These are phyloP conservation scores for Sindora glabra DNA, from an alignment of 306 rosid species.

Conservation along the genomic window DNA sequence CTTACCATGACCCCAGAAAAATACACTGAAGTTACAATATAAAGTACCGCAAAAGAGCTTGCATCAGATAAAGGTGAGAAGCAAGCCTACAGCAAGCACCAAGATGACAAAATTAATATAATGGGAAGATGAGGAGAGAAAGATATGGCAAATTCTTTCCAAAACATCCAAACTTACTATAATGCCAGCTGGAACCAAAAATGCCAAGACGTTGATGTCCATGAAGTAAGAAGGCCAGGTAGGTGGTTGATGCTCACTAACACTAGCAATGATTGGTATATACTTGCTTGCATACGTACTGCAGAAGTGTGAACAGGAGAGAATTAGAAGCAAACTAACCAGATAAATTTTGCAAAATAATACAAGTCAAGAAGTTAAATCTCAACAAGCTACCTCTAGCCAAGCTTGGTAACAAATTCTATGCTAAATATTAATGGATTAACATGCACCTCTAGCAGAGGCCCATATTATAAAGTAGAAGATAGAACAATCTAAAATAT, in stretches of 20 bases:
- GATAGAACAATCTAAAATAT: background rate
- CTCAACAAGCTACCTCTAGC: background rate
- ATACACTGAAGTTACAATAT: conserved; percentile 81
- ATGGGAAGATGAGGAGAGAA: background rate
- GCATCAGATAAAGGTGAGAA: conserved; percentile 92
- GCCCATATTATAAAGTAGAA: background rate
- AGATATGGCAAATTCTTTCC: background rate
- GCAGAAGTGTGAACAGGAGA: conserved; percentile 19
- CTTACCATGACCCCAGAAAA: conserved; percentile 99
- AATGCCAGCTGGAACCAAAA: conserved; percentile 98
- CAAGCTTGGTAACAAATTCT: too few relatives aligned
- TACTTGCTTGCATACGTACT: conserved; percentile 99
- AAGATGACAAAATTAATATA: conserved; percentile 6
- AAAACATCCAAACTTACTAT: conserved; percentile 40
- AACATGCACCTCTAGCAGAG: conserved; percentile 15
- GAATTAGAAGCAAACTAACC: conserved; percentile 1
- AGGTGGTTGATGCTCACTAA: conserved; percentile 99
- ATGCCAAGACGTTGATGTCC: conserved; percentile 98
- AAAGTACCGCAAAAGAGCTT: conserved; percentile 84
- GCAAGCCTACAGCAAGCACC: conserved; percentile 67
- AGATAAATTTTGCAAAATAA: background rate
- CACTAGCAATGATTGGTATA: conserved; percentile 99
- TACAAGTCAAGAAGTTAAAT: background rate
- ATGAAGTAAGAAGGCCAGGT: conserved; percentile 99
- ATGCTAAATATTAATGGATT: conserved; percentile 1